phyloP scores from a whole-genome alignment of 768 basidiomycete genomes.

The Amanita exitialis region DNA sequence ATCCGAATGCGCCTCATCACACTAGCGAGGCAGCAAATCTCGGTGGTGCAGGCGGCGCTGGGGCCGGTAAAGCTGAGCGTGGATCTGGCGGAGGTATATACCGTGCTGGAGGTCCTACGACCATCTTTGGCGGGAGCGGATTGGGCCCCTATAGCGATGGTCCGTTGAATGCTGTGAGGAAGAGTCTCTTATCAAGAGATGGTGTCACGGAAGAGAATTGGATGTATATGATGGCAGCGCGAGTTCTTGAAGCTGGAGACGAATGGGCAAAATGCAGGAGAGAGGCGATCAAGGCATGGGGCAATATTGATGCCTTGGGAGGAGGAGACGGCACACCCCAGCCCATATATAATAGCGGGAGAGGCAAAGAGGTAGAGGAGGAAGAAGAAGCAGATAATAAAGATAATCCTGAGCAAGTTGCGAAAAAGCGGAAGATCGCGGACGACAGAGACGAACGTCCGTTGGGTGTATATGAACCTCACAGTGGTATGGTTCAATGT shows the following conservation, averaged over 20 bases:
- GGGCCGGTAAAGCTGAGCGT: constrained; percentile 30
- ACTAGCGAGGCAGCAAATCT: constrained; percentile 32
- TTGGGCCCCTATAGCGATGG: constrained; percentile 87
- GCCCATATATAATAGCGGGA: constrained; percentile 10
- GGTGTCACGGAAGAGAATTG: constrained; percentile 86
- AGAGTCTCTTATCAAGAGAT: constrained; percentile 67
- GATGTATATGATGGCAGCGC: constrained; percentile 74
- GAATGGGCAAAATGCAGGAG: constrained; percentile 53
- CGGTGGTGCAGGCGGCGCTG: constrained; percentile 24
- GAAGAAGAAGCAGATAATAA: constrained; percentile 19
- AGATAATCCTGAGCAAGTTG: constrained; percentile 17
- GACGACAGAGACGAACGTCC: constrained; percentile 27
- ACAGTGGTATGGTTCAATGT: constrained; percentile 71
- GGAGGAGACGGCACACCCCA: constrained; percentile 16
- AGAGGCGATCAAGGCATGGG: constrained; percentile 31
- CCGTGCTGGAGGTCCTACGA: constrained; percentile 87
- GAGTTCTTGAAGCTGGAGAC: constrained; percentile 51
- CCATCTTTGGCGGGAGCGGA: constrained; percentile 78
- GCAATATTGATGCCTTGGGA: constrained; percentile 36
- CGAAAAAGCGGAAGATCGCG: constrained; percentile 21
- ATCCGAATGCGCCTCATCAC: constrained; percentile 50
- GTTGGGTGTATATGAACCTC: constrained; percentile 74
- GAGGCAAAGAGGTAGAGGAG: constrained; percentile 21
- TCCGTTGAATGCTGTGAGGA: constrained; percentile 75
- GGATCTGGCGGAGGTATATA: constrained; percentile 66